Evolutionary conservation across 768 basidiomycete genomes (phyloP).

Genomic region (Exsudoporus frostii): DNA sequence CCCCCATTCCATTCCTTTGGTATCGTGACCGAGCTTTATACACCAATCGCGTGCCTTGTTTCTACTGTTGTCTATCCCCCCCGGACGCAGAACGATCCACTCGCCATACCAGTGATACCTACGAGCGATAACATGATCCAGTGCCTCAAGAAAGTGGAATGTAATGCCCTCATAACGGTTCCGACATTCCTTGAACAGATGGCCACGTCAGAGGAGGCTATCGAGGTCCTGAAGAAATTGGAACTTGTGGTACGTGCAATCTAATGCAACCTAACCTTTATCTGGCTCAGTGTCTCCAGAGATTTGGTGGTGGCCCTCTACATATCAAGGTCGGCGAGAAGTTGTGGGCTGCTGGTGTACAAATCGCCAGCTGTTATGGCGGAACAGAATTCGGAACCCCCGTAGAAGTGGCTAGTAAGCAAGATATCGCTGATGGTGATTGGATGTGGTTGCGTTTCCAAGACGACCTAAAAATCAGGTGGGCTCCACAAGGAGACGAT

Average conservation of each 20-base stretch:
- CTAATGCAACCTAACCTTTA: no score
- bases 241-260: slow-evolving; percentile 28
- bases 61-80: slow-evolving; percentile 29
- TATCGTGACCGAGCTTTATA: slow-evolving; percentile 12
- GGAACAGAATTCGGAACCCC: slow-evolving; percentile 30
- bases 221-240: slow-evolving; percentile 26
- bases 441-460: slow-evolving; percentile 38
- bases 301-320: slow-evolving; percentile 41
- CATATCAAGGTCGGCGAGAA: slow-evolving; percentile 34
- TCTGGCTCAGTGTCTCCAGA: slow-evolving; percentile 9
- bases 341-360: slow-evolving; percentile 33
- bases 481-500: slow-evolving; percentile 32
- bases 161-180: slow-evolving; percentile 33
- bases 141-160: slow-evolving; percentile 28
- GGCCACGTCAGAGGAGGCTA: slow-evolving; percentile 22
- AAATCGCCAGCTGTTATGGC: slow-evolving; percentile 35
- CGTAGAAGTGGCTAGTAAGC: background rate
- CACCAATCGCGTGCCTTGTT: slow-evolving; percentile 15
- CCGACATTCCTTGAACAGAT: slow-evolving; percentile 41
- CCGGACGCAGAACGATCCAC: slow-evolving; percentile 16
- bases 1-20: slow-evolving; percentile 30
- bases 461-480: slow-evolving; percentile 22
- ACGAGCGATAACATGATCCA: slow-evolving; percentile 40
- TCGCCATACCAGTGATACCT: slow-evolving; percentile 33
- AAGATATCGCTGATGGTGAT: slow-evolving; percentile 18